phyloP scores from a whole-genome alignment of 2,329 filamentous ascomycete genomes.

The Ophiosphaerella korrae region DNA sequence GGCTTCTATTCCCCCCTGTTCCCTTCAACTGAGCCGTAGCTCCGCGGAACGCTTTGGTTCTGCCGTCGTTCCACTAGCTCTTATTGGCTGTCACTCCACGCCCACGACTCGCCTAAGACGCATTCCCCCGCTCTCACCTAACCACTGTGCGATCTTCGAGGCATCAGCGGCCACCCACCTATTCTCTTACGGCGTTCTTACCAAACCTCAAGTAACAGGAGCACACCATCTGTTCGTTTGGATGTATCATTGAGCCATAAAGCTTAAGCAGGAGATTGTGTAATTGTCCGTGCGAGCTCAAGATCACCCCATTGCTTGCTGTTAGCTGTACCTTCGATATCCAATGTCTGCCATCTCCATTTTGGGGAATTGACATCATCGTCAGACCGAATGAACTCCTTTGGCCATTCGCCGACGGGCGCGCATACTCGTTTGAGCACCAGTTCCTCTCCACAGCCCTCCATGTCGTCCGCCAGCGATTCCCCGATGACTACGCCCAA shows the following conservation, averaged over 20 bases:
- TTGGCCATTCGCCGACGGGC: conserved; percentile 43
- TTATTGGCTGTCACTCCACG: conserved; percentile 36
- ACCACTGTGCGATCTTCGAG: conserved; percentile 39
- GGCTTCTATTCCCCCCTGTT: conserved; percentile 16
- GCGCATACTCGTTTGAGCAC: conserved; percentile 44
- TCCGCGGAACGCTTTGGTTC: conserved; percentile 26
- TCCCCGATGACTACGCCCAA: conserved; percentile 45
- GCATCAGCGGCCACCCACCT: conserved; percentile 31
- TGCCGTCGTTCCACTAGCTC: conserved; percentile 30
- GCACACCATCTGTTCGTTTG: background rate
- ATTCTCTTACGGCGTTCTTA: conserved; percentile 20
- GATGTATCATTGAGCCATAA: conserved; percentile 9
- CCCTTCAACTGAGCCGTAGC: conserved; percentile 21
- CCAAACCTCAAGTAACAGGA: conserved; percentile 14
- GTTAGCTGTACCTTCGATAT: conserved; percentile 12
- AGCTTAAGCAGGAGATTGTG: conserved; percentile 9
- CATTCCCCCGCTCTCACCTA: conserved; percentile 41
- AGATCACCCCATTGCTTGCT: conserved; percentile 10
- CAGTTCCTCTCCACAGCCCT: conserved; percentile 48
- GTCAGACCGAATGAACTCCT: conserved; percentile 43
- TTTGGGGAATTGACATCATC: conserved; percentile 20
- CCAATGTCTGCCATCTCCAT: conserved; percentile 32
- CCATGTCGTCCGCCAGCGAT: conserved; percentile 49
- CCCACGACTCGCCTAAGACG: conserved; percentile 42
- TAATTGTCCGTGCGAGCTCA: conserved; percentile 6